A percentile compares a stretch with the other conserved stretches of the same genome.
phyloP scores from a whole-genome alignment of 2,329 filamentous ascomycete genomes.

The Aspergillus neoniger region DNA sequence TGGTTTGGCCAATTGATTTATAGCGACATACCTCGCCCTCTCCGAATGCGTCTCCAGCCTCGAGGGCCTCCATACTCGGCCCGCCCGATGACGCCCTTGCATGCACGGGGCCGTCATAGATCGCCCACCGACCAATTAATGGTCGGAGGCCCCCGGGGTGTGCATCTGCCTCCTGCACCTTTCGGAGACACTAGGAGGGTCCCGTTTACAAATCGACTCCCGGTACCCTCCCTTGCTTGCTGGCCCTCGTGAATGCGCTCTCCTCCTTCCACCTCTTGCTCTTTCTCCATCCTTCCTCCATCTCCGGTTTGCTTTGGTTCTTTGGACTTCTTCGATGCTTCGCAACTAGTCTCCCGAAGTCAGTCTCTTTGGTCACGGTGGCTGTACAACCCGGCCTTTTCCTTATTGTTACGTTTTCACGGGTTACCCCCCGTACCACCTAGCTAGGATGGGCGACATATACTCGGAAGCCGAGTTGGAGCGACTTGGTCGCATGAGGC shows the following conservation, averaged over 20 bases:
- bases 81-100: neutral
- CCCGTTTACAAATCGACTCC: neutral
- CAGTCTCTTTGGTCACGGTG: no score
- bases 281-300: no score
- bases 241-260: no score
- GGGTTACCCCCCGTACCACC: neutral
- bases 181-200: neutral
- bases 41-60: neutral
- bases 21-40: neutral
- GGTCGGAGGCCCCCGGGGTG: neutral
- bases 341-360: no score
- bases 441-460: neutral
- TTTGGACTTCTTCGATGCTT: no score
- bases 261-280: no score
- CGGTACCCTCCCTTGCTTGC: no score
- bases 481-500: conserved; percentile 63
- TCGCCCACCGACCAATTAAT: neutral
- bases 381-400: no score
- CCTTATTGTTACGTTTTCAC: neutral
- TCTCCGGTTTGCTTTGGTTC: no score
- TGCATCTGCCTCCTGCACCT: neutral
- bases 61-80: neutral
- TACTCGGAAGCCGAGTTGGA: conserved; percentile 45
- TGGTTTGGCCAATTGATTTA: neutral
- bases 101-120: neutral